Evolutionary conservation across 495 filamentous ascomycete species (phyloP), one percentile per base, ranked within the genome.

Genomic region (Trichocladium antarcticum): DNA sequence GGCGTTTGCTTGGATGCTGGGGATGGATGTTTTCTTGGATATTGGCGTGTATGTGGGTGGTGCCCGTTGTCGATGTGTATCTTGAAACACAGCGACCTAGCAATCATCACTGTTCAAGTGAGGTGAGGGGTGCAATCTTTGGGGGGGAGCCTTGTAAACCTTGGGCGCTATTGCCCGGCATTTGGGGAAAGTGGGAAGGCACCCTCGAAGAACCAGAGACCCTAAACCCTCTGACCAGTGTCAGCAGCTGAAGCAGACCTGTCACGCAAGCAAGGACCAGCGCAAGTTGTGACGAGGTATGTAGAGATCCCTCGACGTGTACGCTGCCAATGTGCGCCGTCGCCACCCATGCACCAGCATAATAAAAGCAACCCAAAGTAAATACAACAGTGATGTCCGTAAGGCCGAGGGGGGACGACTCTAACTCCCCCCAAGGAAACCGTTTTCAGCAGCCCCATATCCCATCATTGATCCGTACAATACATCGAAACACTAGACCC

Each of bases 391-490:
- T 17, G n/a, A 37, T 3, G 9, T 6, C 37, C 24, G 24, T 27
- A 21, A 38, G 3, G 9, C 31, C 5, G 7, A 10, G 31, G 12
- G 11, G 10, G 5, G 31, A 38, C 9, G 7, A 10, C 37, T 38
- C 6, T 20, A 14, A 4, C 5, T 10, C 10, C 17, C 37, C 9
- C 17, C 14, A 3, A 15, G 14, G 16, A 20, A 5, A 8, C 19
- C 17, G 3, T 37, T 34, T 42, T 35, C 34, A 29, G 1, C 16
- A 12, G 9, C 19, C 15, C 36, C 12, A 2, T 35, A 35, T 19
- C 37, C 36, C 24, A 14, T 40, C 29, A 36, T 42, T 49, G 37
- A 49, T 15, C 37, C 46, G 21, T 42, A 49, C 46, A 42, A 19
- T 34, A 48, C 27, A 42, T n/a, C 28, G 31, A 27, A 17, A 36